Evolutionary conservation across 768 basidiomycete genomes (phyloP), one percentile per base, ranked within the genome.

Genomic region (Gymnopilus junonius): DNA sequence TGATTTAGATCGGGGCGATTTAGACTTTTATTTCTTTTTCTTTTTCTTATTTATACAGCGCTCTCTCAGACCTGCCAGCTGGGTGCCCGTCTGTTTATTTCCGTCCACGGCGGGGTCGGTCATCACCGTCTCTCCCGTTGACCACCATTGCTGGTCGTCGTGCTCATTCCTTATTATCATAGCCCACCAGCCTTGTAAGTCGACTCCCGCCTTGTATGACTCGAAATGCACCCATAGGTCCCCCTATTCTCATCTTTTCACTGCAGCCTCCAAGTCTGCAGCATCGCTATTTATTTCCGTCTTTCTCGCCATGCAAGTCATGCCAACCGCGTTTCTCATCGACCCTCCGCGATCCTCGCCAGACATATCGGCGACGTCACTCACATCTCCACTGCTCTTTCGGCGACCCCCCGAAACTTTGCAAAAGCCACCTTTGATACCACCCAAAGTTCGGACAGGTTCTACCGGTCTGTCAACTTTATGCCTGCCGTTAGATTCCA

Each of bases 311-410:
- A 70, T 70, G 69, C 60, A 66, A 46, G 39, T 64, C 56, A 20
- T 58, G 42, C 53, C 60, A 32, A 63, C 68, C 35, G 63, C 70
- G 35, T 46, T 65, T 40, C 67, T 57, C 42, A n/a, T 57, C 59
- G 58, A 62, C 37, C 55, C 63, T 66, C 68, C 71, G 63, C 58
- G 46, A 37, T 69, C 67, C 58, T 65, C 71, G 65, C 64, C 65
- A 62, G 66, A 65, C 43, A 51, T 55, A 29, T 55, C 58, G 62
- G 63, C 55, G 39, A 50, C 62, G 46, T 43, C 64, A 34, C 54
- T 60, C 58, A 53, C 53, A 35, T 45, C 66, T 45, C 53, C 66
- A 42, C 53, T 64, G 29, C 61, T 58, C 46, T 42, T 55, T 25
- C 61, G 61, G 39, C 32, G 59, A 59, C 32, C 50, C 35, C 57